Evolutionary conservation across 352 stramenopile genomes (phyloP).

Genomic region (Pythium oligandrum): DNA sequence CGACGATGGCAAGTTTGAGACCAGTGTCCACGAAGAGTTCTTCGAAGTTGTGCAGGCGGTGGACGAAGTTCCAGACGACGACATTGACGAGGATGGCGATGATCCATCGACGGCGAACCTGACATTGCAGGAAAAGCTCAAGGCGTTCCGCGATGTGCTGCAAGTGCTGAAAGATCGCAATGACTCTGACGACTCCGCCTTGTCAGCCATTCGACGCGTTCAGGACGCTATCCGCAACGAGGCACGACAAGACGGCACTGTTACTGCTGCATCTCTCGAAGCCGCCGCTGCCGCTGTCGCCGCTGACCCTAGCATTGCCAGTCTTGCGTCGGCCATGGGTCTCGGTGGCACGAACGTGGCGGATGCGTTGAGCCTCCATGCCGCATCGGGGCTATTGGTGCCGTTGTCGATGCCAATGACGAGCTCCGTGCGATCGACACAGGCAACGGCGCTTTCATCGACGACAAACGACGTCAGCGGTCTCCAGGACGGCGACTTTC

Average conservation of each 20-base stretch:
- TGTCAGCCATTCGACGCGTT: constrained; percentile 55
- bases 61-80: constrained; percentile 65
- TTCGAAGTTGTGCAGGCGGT: constrained; percentile 71
- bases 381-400: constrained; percentile 7
- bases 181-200: constrained; percentile 46
- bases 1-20: constrained; percentile 62
- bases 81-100: constrained; percentile 47
- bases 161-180: constrained; percentile 71
- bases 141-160: constrained; percentile 72
- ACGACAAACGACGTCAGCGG: constrained; percentile 3
- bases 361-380: no score
- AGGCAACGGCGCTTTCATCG: neutral
- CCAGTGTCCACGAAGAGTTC: constrained; percentile 77
- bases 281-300: constrained; percentile 4
- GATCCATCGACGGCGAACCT: constrained; percentile 29
- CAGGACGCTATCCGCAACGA: constrained; percentile 49
- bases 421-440: neutral
- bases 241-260: constrained; percentile 7
- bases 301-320: neutral
- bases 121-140: constrained; percentile 74
- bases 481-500: constrained; percentile 13
- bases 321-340: neutral
- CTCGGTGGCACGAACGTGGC: no score
- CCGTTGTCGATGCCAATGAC: constrained; percentile 19
- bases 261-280: constrained; percentile 9